Percentiles rank a stretch among this genome's conserved stretches.
Evolutionary conservation across 345 rosid species (phyloP).

Genomic region (Raphanus raphanistrum): DNA sequence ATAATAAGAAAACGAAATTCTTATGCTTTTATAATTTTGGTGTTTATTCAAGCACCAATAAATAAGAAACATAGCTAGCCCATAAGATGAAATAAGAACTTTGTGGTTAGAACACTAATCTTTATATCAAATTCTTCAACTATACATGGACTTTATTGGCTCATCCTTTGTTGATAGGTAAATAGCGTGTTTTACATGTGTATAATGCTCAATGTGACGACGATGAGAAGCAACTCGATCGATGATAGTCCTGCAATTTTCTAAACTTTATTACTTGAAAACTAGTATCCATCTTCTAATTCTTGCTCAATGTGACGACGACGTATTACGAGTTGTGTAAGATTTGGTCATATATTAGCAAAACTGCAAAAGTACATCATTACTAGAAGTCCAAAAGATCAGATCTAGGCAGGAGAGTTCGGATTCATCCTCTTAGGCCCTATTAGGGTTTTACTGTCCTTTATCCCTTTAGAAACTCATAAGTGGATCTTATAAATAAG

Average conservation of each 20-base stretch:
- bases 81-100: background rate
- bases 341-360: too few relatives aligned
- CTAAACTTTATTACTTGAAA: conserved; percentile 29
- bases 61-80: background rate
- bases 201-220: conserved; percentile 44
- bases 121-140: background rate
- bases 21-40: background rate
- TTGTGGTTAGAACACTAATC: background rate
- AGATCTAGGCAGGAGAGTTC: too few relatives aligned
- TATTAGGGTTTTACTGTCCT: too few relatives aligned
- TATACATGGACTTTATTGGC: background rate
- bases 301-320: background rate
- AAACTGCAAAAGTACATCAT: too few relatives aligned
- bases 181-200: background rate
- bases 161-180: background rate
- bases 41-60: background rate
- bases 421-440: too few relatives aligned
- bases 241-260: conserved; percentile 92
- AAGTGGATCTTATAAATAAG: too few relatives aligned
- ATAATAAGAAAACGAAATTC: background rate
- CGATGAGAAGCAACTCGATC: conserved; percentile 82
- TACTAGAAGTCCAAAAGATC: too few relatives aligned
- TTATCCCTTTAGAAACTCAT: too few relatives aligned
- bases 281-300: background rate
- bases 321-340: too few relatives aligned